Evolutionary conservation across 805 yeast species (phyloP), one percentile per base, ranked within the genome.

Genomic region (Wickerhamiella azymoides): DNA sequence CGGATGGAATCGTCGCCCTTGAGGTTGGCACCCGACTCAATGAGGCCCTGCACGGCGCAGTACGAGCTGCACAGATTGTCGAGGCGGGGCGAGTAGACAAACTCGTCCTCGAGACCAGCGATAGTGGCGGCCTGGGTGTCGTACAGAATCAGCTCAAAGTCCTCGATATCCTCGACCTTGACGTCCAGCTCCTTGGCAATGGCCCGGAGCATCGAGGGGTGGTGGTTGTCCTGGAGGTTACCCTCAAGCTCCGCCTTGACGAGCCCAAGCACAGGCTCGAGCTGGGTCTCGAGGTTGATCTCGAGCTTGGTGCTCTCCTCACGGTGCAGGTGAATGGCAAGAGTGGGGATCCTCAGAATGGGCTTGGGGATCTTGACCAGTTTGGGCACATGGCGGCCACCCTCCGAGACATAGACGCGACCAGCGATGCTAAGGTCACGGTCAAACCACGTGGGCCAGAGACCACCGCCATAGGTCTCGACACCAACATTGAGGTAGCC

Each of bases 371-470:
- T 72, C 63, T 85, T 84, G 48, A 92, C 75, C 50, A 92, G 68
- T 56, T 71, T 77, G 2, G 94, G 74, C 41, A 74, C 73, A 47
- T 65, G 70, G 46, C 71, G 67, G 8, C 75, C 80, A 18, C 58
- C 50, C 28, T 71, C 71, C 36, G 65, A 70, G 14, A 84, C 80
- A 59, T 79, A 79, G 1, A 89, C 94, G 53, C 97, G 71, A 13
- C 98, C 98, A 8, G 96, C 97, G 49, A 86, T 67, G 33, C 89
- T 73, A 54, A 92, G 71, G 61, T 89, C 96, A 49, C 96, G 76
- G 62, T 89, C 98, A 58, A 92, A 89, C 96, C 97, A 89, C 5
- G 95, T 76, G 60, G 84, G 96, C 77, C 96, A 92, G 46, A 88
- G 78, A 43, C 95, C 92, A 30, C 97, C 97, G 47, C 98, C 97